phyloP scores from a whole-genome alignment of 2,329 filamentous ascomycete species.

The Aspergillus ibericus region DNA sequence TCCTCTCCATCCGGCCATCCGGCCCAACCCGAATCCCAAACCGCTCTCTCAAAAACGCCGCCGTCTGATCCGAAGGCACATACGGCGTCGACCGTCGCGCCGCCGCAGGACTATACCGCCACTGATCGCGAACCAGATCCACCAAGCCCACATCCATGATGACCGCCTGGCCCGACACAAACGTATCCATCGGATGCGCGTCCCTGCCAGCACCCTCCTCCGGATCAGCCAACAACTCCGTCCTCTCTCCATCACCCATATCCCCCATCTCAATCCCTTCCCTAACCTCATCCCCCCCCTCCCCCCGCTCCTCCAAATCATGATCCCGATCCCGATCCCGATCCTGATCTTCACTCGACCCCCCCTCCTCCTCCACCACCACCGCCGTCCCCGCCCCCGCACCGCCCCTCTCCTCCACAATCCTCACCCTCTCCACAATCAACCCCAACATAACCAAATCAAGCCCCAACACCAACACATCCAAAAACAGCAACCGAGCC shows the following conservation, averaged over 20 bases:
- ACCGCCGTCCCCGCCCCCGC: not conserved
- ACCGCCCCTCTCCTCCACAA: conserved; percentile 34
- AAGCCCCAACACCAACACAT: conserved; percentile 55
- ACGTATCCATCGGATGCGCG: conserved; percentile 40
- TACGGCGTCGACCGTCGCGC: conserved; percentile 25
- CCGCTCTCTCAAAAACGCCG: conserved; percentile 38
- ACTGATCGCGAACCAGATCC: conserved; percentile 40
- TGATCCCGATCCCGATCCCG: conserved; percentile 58
- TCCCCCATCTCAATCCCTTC: conserved; percentile 45
- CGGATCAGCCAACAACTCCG: conserved; percentile 37
- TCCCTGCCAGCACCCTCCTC: conserved; percentile 22
- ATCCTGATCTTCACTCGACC: not conserved
- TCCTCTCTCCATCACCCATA: conserved; percentile 36
- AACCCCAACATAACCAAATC: conserved; percentile 60
- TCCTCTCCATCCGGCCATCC: conserved; percentile 35
- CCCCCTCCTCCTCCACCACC: conserved; percentile 13
- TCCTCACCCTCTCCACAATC: conserved; percentile 52
- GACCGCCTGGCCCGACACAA: conserved; percentile 38
- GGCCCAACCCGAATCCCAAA: conserved; percentile 40
- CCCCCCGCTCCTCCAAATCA: conserved; percentile 61
- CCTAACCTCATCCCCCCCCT: conserved; percentile 23
- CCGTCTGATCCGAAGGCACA: conserved; percentile 35
- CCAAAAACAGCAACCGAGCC: conserved; percentile 53
- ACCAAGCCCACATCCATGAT: conserved; percentile 41
- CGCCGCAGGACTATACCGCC: conserved; percentile 31